A percentile compares a stretch with the other conserved stretches of the same genome.
Evolutionary conservation across 805 yeast species (phyloP).

Genomic region (Zygosaccharomyces rouxii): DNA sequence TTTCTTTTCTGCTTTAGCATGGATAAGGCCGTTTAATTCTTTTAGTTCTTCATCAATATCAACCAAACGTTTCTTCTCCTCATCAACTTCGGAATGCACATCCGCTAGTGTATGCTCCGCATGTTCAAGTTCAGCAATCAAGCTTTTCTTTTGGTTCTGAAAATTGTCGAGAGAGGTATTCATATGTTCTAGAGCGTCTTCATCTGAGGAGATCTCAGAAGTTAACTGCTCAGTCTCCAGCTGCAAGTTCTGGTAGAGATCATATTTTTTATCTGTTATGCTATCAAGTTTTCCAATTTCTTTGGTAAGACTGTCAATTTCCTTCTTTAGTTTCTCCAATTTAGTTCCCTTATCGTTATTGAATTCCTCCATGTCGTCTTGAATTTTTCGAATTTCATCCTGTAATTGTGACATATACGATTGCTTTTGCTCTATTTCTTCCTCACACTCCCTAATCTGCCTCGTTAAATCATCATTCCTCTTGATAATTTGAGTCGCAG

Average conservation of each 20-base stretch:
- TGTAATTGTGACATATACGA: slow-evolving; percentile 33
- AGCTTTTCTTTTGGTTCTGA: slow-evolving; percentile 26
- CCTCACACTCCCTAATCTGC: slow-evolving; percentile 44
- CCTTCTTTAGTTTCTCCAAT: slow-evolving; percentile 56
- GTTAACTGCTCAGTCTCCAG: slow-evolving; percentile 66
- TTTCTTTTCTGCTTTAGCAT: slow-evolving; percentile 38
- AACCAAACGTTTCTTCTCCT: slow-evolving; percentile 50
- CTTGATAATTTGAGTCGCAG: slow-evolving; percentile 51
- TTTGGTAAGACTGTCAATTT: slow-evolving; percentile 41
- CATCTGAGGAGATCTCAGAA: slow-evolving; percentile 47
- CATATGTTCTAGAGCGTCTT: slow-evolving; percentile 40
- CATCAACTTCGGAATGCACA: slow-evolving; percentile 29
- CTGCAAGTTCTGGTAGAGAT: slow-evolving; percentile 56
- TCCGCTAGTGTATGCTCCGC: slow-evolving; percentile 23
- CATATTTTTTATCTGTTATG: slow-evolving; percentile 45
- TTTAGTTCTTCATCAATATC: slow-evolving; percentile 75
- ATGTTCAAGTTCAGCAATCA: slow-evolving; percentile 26
- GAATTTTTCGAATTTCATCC: slow-evolving; percentile 49
- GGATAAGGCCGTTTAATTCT: slow-evolving; percentile 49
- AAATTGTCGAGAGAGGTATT: slow-evolving; percentile 37
- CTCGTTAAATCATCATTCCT: slow-evolving; percentile 43
- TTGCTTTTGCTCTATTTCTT: slow-evolving; percentile 38
- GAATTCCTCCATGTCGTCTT: slow-evolving; percentile 79
- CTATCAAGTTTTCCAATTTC: slow-evolving; percentile 38
- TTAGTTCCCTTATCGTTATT: slow-evolving; percentile 75